Conservation (phyloP, 495 filamentous ascomycete genomes). For the Aspergillus homomorphus region DNA sequence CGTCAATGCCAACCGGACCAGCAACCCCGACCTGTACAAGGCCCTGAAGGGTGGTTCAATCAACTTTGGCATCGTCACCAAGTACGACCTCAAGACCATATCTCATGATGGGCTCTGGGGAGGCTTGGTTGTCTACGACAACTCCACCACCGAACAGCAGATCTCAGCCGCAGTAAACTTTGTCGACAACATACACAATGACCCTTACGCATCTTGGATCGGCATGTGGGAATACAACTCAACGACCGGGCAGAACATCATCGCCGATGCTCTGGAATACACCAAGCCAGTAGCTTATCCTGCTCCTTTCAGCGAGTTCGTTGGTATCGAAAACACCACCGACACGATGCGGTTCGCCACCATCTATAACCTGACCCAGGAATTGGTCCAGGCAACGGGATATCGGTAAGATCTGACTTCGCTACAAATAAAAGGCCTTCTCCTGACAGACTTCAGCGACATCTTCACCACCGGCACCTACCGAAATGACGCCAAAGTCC, state of each 20-base stretch:
- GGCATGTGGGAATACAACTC: slow-evolving; percentile 21
- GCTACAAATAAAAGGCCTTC: background rate
- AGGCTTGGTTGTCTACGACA: slow-evolving; percentile 26
- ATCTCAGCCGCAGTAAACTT: slow-evolving; percentile 17
- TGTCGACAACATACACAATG: slow-evolving; percentile 19
- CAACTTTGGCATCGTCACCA: slow-evolving; percentile 57
- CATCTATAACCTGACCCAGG: slow-evolving; percentile 16
- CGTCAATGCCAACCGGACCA: slow-evolving; percentile 42
- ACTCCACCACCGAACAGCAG: slow-evolving; percentile 13
- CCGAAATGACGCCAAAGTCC: slow-evolving; percentile 14
- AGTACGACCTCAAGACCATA: slow-evolving; percentile 41
- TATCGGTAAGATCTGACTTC: slow-evolving; percentile 14
- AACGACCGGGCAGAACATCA: slow-evolving; percentile 11
- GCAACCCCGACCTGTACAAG: slow-evolving; percentile 46
- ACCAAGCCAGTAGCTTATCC: slow-evolving; percentile 19
- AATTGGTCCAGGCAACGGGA: slow-evolving; percentile 16
- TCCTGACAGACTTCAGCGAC: slow-evolving; percentile 13
- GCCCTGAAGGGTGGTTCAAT: slow-evolving; percentile 53
- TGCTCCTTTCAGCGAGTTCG: slow-evolving; percentile 16
- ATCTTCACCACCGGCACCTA: slow-evolving; percentile 21
- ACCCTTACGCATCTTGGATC: slow-evolving; percentile 20
- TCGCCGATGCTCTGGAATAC: slow-evolving; percentile 19
- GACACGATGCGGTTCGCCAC: slow-evolving; percentile 12
- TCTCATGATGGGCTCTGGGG: slow-evolving; percentile 36
- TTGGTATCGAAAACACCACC: slow-evolving; percentile 15